A percentile compares a stretch with the other conserved stretches of the same genome.
Conservation (phyloP, 805 yeast species). For the Candida quercuum region DNA sequence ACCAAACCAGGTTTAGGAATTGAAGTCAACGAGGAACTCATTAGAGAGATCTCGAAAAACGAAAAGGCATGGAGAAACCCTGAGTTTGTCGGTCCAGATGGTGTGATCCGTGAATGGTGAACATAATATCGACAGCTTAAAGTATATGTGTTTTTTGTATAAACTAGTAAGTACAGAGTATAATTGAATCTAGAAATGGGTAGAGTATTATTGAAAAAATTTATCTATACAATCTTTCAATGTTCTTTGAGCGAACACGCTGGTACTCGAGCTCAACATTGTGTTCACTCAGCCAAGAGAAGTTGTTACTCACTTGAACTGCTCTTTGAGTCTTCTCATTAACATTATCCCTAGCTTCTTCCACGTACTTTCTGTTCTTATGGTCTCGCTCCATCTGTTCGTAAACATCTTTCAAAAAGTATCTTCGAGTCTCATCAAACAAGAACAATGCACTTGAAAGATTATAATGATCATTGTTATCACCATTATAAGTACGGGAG, state of each 20-base stretch:
- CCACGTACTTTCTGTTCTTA: not conserved
- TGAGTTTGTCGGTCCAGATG: too few relatives aligned
- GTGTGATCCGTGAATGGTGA: too few relatives aligned
- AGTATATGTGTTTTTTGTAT: too few relatives aligned
- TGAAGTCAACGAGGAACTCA: too few relatives aligned
- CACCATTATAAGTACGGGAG: not conserved
- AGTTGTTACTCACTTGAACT: not conserved
- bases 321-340: not conserved
- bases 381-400: not conserved
- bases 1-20: too few relatives aligned
- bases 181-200: too few relatives aligned
- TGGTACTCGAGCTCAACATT: constrained; percentile 3
- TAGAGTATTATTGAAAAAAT: too few relatives aligned
- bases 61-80: too few relatives aligned
- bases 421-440: constrained; percentile 3
- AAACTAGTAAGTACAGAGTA: too few relatives aligned
- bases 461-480: not conserved
- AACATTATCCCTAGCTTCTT: not conserved
- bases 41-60: too few relatives aligned
- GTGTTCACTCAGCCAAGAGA: constrained; percentile 1
- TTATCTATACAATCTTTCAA: not conserved
- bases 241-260: not conserved
- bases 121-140: too few relatives aligned
- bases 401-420: constrained; percentile 3
- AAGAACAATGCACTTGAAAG: not conserved